Percentiles rank a stretch among this genome's conserved stretches.
These are phyloP conservation scores for Globisporangium splendens DNA, from an alignment of 352 stramenopile genomes.

Conservation along the genomic window DNA sequence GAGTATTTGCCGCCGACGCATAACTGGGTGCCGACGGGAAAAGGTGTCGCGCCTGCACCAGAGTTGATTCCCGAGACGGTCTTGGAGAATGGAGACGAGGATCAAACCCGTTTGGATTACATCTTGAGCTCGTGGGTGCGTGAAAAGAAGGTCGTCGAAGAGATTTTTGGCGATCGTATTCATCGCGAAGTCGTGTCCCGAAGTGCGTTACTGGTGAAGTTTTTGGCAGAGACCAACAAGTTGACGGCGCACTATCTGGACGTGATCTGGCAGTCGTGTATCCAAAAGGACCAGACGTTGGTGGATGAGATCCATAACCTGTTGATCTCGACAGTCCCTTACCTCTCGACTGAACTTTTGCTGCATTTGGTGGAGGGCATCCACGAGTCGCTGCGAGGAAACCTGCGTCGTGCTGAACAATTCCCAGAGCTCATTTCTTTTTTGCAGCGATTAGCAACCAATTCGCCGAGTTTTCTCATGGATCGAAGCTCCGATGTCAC, in stretches of 20 bases:
- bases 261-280: slow-evolving; percentile 76
- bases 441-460: slow-evolving; percentile 69
- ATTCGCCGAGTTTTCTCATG: slow-evolving; percentile 67
- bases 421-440: slow-evolving; percentile 76
- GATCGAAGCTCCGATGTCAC: slow-evolving; percentile 61
- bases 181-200: slow-evolving; percentile 85
- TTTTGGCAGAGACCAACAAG: slow-evolving; percentile 78
- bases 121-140: slow-evolving; percentile 72
- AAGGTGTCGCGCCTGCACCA: slow-evolving; percentile 64
- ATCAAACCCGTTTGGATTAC: slow-evolving; percentile 59
- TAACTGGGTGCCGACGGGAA: slow-evolving; percentile 88
- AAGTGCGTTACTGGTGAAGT: slow-evolving; percentile 79
- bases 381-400: slow-evolving; percentile 47
- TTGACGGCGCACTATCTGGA: slow-evolving; percentile 59
- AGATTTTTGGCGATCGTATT: slow-evolving; percentile 88
- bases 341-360: slow-evolving; percentile 67
- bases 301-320: slow-evolving; percentile 83
- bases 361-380: slow-evolving; percentile 72
- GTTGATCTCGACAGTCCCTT: slow-evolving; percentile 70
- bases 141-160: slow-evolving; percentile 72
- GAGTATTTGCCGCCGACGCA: slow-evolving; percentile 87
- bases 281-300: slow-evolving; percentile 82
- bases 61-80: slow-evolving; percentile 68
- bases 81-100: slow-evolving; percentile 47
- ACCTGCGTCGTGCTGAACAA: slow-evolving; percentile 43